phyloP scores from a whole-genome alignment of 805 yeast species.

The Ogataea salicorniae region DNA sequence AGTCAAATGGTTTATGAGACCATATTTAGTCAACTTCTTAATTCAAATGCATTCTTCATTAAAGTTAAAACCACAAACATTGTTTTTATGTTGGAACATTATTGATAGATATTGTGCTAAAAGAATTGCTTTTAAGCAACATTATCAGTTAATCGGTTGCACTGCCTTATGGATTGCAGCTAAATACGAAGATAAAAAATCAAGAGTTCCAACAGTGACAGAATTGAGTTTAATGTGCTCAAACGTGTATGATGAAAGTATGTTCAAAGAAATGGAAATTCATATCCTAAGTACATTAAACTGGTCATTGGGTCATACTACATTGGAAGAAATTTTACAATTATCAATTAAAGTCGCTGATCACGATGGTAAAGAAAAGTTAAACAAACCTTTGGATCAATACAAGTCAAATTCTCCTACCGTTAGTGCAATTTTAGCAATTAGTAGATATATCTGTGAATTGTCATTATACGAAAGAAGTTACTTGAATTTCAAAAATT shows the following conservation, averaged over 20 bases:
- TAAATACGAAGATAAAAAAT: constrained; percentile 62
- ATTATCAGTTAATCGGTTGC: constrained; percentile 84
- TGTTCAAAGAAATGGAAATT: constrained; percentile 44
- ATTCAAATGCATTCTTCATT: constrained; percentile 58
- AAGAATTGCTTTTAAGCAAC: constrained; percentile 78
- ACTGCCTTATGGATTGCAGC: constrained; percentile 93
- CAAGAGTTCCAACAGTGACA: constrained; percentile 50
- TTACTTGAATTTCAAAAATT: constrained; percentile 39
- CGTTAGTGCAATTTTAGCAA: constrained; percentile 49
- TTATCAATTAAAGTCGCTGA: constrained; percentile 31
- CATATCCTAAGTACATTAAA: constrained; percentile 37
- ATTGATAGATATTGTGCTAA: constrained; percentile 90
- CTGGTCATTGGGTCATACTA: constrained; percentile 41
- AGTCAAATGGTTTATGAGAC: constrained; percentile 66
- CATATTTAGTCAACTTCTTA: constrained; percentile 71
- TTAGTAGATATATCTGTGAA: constrained; percentile 51
- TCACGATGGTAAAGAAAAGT: constrained; percentile 29
- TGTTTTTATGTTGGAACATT: constrained; percentile 63
- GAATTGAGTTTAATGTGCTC: constrained; percentile 54
- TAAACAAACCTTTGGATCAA: constrained; percentile 22
- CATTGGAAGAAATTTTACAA: constrained; percentile 48
- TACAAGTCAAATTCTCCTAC: constrained; percentile 31
- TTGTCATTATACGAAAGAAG: constrained; percentile 44
- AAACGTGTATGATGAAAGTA: constrained; percentile 46
- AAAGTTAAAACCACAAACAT: constrained; percentile 62